Conservation (phyloP, 2,329 filamentous ascomycete species). For the Fusarium illudens region DNA sequence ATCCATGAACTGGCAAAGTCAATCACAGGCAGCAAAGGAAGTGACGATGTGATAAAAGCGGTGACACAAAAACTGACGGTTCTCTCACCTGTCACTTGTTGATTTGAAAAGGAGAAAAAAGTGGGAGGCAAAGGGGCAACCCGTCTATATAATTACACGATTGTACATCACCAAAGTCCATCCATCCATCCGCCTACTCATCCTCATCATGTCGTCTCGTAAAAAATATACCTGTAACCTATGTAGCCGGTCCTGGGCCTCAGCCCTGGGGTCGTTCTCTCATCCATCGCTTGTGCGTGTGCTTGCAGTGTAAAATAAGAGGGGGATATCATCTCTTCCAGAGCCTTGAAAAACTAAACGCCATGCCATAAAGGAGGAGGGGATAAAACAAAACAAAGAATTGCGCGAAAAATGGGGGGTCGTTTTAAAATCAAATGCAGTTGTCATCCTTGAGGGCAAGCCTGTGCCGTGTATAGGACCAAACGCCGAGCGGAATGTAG, state of each 20-base stretch:
- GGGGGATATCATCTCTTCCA: constrained; percentile 44
- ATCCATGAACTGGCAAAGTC: constrained; percentile 10
- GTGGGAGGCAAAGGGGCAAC: constrained; percentile 3
- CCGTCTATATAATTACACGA: constrained; percentile 40
- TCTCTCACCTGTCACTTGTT: neutral
- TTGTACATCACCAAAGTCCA: constrained; percentile 20
- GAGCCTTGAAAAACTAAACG: constrained; percentile 36
- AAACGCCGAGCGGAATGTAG: constrained; percentile 35
- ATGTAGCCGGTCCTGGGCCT: neutral
- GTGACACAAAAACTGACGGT: neutral
- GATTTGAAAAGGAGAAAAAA: constrained; percentile 1
- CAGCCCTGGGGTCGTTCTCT: constrained; percentile 16
- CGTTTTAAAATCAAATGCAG: neutral
- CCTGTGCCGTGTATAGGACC: constrained; percentile 22
- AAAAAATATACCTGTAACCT: constrained; percentile 1
- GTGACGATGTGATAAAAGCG: neutral
- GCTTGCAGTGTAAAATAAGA: constrained; percentile 33
- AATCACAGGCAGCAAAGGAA: neutral
- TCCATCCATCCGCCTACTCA: neutral
- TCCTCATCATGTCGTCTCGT: constrained; percentile 23
- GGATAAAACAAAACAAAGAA: neutral
- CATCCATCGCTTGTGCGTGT: constrained; percentile 19
- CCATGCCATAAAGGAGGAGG: constrained; percentile 29
- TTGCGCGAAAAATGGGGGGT: neutral
- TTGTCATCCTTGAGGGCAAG: constrained; percentile 17